A percentile compares a stretch with the other conserved stretches of the same genome.
Conservation (phyloP, 768 basidiomycete genomes). For the Termitomyces sp. region DNA sequence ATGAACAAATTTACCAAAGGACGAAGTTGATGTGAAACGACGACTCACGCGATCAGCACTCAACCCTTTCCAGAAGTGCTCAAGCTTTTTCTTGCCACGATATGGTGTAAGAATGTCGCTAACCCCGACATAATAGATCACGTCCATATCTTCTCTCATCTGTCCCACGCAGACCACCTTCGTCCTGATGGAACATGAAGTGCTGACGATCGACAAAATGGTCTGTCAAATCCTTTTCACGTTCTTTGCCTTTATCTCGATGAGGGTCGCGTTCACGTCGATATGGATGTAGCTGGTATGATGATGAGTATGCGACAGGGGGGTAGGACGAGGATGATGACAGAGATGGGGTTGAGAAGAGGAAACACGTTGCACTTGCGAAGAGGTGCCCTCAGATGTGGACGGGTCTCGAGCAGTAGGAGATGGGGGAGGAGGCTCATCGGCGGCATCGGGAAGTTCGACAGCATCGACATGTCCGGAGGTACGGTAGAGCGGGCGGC, state of each 20-base stretch:
- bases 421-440: slow-evolving; percentile 6
- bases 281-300: not conserved
- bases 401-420: not conserved
- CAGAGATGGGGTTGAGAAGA: not conserved
- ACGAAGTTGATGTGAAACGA: slow-evolving; percentile 17
- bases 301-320: not conserved
- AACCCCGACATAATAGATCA: slow-evolving; percentile 91
- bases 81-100: slow-evolving; percentile 66
- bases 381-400: not conserved
- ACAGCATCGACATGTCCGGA: slow-evolving; percentile 60
- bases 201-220: slow-evolving; percentile 58
- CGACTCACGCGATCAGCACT: slow-evolving; percentile 80
- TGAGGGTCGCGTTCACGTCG: slow-evolving; percentile 3
- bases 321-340: not conserved
- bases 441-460: slow-evolving; percentile 17
- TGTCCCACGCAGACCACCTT: slow-evolving; percentile 88
- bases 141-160: slow-evolving; percentile 79
- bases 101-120: slow-evolving; percentile 98
- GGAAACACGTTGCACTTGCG: not conserved
- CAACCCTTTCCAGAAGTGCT: slow-evolving; percentile 92
- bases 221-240: slow-evolving; percentile 38
- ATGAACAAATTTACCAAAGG: slow-evolving; percentile 5
- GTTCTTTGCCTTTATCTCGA: slow-evolving; percentile 46
- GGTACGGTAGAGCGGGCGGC: slow-evolving; percentile 72
- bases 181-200: slow-evolving; percentile 95